Evolutionary conservation across 805 yeast species (phyloP), one percentile per base, ranked within the genome.

Genomic region (Isabelozyma gotoi): DNA sequence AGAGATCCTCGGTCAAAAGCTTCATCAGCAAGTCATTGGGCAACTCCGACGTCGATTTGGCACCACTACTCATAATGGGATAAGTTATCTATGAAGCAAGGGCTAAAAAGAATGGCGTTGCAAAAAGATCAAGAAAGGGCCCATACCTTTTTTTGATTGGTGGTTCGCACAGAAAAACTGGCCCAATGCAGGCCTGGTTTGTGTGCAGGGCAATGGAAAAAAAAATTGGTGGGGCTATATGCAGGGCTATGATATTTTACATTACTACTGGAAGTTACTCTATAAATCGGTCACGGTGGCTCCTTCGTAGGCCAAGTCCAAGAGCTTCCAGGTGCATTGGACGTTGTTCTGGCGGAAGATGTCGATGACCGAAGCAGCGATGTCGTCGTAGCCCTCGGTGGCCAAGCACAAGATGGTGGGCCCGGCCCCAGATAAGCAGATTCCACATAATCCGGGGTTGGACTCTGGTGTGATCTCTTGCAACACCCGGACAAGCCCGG

Each of bases 391-490:
- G 63, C 88, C 87, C 15, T 80, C 84, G 3, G 97, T 90, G 4
- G 99, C 98, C 49, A 94, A 76, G 34, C 96, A 96, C 50, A 94
- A 72, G 44, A 94, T 91, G 6, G 99, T 94, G 44, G 99, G 99
- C 7, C 99, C 99, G 5, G 99, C 99, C 41, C 99, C 99, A 19
- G 96, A 86, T 45, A 94, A 75, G 63, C 99, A 94, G 55, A 94
- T 88, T 41, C 99, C 99, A 45, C 94, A 75, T 38, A 91, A 74
- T 3, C 97, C 97, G 1, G 85, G 84, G 61, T 88, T 87, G 5
- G 87, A 73, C 36, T 78, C 75, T 35, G 98, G 96, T 0, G 95
- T 88, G 40, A 94, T 84, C 11, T 85, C 76, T 5, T 81, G 73
- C 53, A 94, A 75, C 39, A 94, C 88, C 48, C 88, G 89, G 8